Base-by-base conservation (phyloP, 2,329 filamentous ascomycete species). In the Fusarium nurragi region DNA sequence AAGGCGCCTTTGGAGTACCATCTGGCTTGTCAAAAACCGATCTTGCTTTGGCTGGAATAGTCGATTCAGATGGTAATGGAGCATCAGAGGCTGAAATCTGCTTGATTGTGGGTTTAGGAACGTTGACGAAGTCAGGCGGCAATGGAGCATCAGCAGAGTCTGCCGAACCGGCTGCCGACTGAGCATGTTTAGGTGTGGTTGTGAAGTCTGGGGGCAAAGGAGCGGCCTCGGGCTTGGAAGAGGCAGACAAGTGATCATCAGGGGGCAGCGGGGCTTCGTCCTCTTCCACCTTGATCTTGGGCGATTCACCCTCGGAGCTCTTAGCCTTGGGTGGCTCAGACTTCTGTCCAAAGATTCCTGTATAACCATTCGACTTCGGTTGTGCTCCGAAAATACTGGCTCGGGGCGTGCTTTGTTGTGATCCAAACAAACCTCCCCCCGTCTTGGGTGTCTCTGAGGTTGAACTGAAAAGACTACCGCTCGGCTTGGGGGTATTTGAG, bases 231-330 rank as follows among this genome's bases (percentile, higher is more conserved):
- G 62, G 32, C 39, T 73, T 74, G 0, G 82, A 81, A 19, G 57
- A 22, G 40, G 79, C 77, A 43, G 84, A 86, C 59, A 84, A 85
- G 79, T 86, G 55, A 83, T 76, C 14, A 61, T 87, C 84, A 21
- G 85, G 84, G 30, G 85, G 84, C 6, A 87, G 75, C 55, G 85
- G 84, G 21, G 70, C 74, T 58, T 77, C 77, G 54, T 73, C 67
- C 34, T 74, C 69, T 40, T 75, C 74, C 36, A 71, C 60, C 63
- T 80, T 82, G 44, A 76, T 72, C 58, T 79, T 77, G 5, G 77
- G 75, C 6, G 74, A 67, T n/a, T 69, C 68, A 22, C 54, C 63
- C 28, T 52, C 56, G 10, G 53, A n/a, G 19, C 26, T 51, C 38
- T 58, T 52, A 3, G 64, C 36, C 39, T 69, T 68, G 6, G 56